Evolutionary conservation across 257 asterid species (phyloP), one percentile per base, ranked within the genome.

Genomic region (Nicotiana knightiana): DNA sequence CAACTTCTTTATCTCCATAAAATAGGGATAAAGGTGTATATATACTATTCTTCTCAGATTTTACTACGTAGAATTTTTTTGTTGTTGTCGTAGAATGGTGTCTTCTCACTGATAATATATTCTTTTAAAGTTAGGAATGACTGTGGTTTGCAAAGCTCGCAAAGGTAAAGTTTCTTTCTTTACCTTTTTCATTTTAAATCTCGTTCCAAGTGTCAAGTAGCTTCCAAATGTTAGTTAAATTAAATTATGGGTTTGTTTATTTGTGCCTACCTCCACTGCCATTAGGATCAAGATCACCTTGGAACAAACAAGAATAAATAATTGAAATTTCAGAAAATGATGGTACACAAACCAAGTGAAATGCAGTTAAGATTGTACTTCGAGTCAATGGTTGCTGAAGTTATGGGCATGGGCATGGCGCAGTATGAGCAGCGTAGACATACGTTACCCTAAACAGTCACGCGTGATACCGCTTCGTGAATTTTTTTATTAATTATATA

Each of bases 371-470:
- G 39, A 26, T 73, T 43, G 79, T 48, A 24, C 79, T 71, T 24
- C 15, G 15, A 24, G 15, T 48, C 13, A 48, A 71, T 71, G 79
- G 8, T 24, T 48, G 12, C 7, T 71, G 30, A 58, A 12, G 39
- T 46, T 46, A 24, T 13, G 39, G 15, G 61, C 16, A 24, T 24
- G 79, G 39, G 12, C 33, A 43, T 70, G 21, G 58, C 24, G 18
- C n/a, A 10, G 12, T 53, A 12, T 11, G 57, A 53, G 15, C 57
- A 53, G 12, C 3, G 51, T 3, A 9, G 51, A 43, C 3, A 9
- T 43, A 8, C 3, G 1, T 7, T 43, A 9, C 3, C 0, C 12
- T 9, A 2, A 2, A 0, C 12, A 0, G 2, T 43, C 0, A 9
- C 0, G 2, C 3, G 12, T 43, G 3, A 7, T 3, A 43, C 1